Evolutionary conservation across 2,329 filamentous ascomycete species (phyloP), one percentile per base, ranked within the genome.

Genomic region (Penicillium sp.): DNA sequence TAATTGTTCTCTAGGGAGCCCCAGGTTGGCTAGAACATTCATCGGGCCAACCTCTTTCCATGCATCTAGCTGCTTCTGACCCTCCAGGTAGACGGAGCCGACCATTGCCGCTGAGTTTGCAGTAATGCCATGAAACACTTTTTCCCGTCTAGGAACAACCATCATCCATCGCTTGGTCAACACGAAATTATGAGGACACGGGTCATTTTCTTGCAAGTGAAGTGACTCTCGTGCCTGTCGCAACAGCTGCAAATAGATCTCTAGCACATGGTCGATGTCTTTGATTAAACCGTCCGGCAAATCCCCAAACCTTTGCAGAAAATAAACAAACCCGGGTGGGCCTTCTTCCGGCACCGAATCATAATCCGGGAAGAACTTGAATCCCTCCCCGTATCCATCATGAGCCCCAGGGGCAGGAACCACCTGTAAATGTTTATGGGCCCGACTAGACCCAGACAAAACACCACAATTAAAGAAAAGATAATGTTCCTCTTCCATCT

Each of bases 381-480:
- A 58, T 1, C 37, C 37, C 4, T 53, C 53, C 5, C 46, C 33
- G 22, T 58, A 56, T n/a, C 25, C 46, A 4, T 56, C 40, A 57
- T 23, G 15, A 11, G n/a, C n/a, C 23, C 53, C 51, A 15, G 62
- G 44, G 12, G 58, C 49, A 37, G 56, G 53, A 53, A 44, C 43
- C 20, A 61, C 50, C 46, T 82, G 80, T 56, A 82, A 56, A 66
- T 81, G 79, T 64, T 82, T 82, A 58, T 82, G 80, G 47, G 75
- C 62, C 9, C 79, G 63, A 50, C 77, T 80, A 51, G 77, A 79
- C 1, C 79, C 79, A 6, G 74, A 76, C 4, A 68, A 68, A 37
- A 72, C 69, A 0, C 74, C 73, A 62, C 80, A 79, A 59, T 82
- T 82, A 67, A 75, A 82, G 18, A 82, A 75, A 14, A 73, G 64